Percentiles rank a stretch among this genome's conserved stretches.
These are phyloP conservation scores for Penicillium sp. DNA, from an alignment of 2,329 filamentous ascomycete genomes.

Conservation along the genomic window DNA sequence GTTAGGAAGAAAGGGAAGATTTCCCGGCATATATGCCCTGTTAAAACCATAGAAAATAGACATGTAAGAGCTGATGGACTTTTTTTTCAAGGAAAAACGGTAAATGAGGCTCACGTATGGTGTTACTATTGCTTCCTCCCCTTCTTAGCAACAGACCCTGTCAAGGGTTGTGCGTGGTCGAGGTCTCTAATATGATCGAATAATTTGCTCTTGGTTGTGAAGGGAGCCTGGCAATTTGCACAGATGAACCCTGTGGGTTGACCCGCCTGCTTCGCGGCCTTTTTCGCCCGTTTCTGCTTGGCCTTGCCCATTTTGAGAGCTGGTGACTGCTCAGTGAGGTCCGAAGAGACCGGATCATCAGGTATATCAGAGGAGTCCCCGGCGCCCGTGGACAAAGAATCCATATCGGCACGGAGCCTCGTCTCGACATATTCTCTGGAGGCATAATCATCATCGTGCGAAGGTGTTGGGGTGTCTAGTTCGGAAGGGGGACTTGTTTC, in stretches of 20 bases:
- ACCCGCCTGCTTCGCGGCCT: slow-evolving; percentile 40
- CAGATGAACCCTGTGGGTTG: slow-evolving; percentile 60
- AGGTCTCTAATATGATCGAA: slow-evolving; percentile 68
- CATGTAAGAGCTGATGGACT: not conserved
- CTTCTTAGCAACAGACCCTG: not conserved
- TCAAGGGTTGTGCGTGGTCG: slow-evolving; percentile 58
- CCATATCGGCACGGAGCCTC: slow-evolving; percentile 32
- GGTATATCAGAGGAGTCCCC: slow-evolving; percentile 16
- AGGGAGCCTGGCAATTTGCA: slow-evolving; percentile 71
- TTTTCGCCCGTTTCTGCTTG: slow-evolving; percentile 54
- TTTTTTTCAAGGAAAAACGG: not conserved
- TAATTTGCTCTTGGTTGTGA: slow-evolving; percentile 70
- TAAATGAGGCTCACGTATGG: not conserved
- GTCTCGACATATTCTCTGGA: slow-evolving; percentile 42
- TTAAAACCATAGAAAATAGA: not conserved
- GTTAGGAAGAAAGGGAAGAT: not conserved
- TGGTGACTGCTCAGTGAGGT: slow-evolving; percentile 20
- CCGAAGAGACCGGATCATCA: slow-evolving; percentile 17
- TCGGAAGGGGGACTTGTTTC: not conserved
- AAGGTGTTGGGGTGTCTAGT: not conserved
- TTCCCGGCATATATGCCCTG: no score
- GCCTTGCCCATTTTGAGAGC: slow-evolving; percentile 49
- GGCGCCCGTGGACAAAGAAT: slow-evolving; percentile 6
- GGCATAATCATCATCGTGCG: slow-evolving; percentile 43
- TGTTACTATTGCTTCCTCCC: not conserved